These are phyloP conservation scores for Pholiota molesta DNA, from an alignment of 768 basidiomycete species.

Conservation along the genomic window DNA sequence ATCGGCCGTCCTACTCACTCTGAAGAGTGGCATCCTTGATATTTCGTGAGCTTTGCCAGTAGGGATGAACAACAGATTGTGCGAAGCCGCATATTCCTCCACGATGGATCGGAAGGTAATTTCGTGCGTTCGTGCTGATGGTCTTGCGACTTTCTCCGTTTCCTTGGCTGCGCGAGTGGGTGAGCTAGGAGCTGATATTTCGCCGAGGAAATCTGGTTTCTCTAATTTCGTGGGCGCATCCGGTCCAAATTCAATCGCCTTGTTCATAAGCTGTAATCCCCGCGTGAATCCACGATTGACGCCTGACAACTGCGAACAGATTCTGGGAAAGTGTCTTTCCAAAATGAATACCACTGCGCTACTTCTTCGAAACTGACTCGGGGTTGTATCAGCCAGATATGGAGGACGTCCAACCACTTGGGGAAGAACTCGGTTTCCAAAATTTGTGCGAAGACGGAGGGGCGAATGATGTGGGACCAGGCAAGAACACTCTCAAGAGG, in stretches of 20 bases:
- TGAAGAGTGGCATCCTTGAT: constrained; percentile 89
- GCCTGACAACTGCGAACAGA: constrained; percentile 63
- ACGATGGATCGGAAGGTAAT: constrained; percentile 93
- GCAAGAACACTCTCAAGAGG: constrained; percentile 76
- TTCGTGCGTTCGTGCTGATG: constrained; percentile 66
- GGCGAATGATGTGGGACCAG: constrained; percentile 77
- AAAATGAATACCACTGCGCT: constrained; percentile 89
- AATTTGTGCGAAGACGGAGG: constrained; percentile 79
- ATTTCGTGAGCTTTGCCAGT: constrained; percentile 82
- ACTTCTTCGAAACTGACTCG: constrained; percentile 90
- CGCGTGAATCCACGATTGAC: constrained; percentile 82
- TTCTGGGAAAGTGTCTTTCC: constrained; percentile 82
- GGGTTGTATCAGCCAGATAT: constrained; percentile 92
- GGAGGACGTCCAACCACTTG: constrained; percentile 92
- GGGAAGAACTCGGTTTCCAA: constrained; percentile 94
- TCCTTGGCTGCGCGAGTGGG: constrained; percentile 30
- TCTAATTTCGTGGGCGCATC: constrained; percentile 69
- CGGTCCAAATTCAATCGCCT: constrained; percentile 84
- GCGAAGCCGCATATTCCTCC: constrained; percentile 83
- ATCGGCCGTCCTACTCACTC: constrained; percentile 75
- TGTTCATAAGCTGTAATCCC: constrained; percentile 93
- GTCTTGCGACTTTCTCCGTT: constrained; percentile 37
- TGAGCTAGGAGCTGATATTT: constrained; percentile 37
- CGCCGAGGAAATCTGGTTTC: constrained; percentile 67
- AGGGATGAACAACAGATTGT: constrained; percentile 90